Evolutionary conservation across 2,329 filamentous ascomycete genomes (phyloP).

Genomic region (Calonectria naviculata): DNA sequence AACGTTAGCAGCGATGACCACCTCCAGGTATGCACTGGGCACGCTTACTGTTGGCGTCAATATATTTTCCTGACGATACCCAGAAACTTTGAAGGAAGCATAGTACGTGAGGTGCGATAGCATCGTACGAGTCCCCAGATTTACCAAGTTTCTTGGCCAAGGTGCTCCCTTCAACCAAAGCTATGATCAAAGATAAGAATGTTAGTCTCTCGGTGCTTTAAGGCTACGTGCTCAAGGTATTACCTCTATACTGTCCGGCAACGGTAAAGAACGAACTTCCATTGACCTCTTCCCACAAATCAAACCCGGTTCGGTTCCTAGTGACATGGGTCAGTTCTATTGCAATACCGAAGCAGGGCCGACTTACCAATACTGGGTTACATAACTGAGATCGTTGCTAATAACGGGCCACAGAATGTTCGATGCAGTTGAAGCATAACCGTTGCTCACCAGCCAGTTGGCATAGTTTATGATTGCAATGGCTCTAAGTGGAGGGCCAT

Average conservation of each 20-base stretch:
- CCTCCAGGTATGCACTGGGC: too few species aligned
- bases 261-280: constrained; percentile 85
- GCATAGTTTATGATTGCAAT: constrained; percentile 79
- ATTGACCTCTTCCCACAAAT: constrained; percentile 86
- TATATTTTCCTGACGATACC: constrained; percentile 68
- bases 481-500: constrained; percentile 82
- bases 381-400: constrained; percentile 80
- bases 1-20: neutral
- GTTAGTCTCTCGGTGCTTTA: neutral
- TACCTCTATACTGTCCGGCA: constrained; percentile 73
- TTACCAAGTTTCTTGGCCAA: constrained; percentile 74
- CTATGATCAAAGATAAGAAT: constrained; percentile 36
- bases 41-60: constrained; percentile 73
- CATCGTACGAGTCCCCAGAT: constrained; percentile 69
- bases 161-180: constrained; percentile 73
- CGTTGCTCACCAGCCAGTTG: constrained; percentile 76
- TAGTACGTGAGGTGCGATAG: constrained; percentile 75
- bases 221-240: constrained; percentile 32
- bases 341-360: too few species aligned
- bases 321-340: neutral
- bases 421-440: constrained; percentile 67
- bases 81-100: constrained; percentile 83
- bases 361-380: constrained; percentile 74
- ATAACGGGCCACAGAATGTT: constrained; percentile 78
- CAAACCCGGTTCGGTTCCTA: constrained; percentile 71